These are phyloP conservation scores for Zygosaccharomyces pseudorouxii DNA, from an alignment of 805 yeast species.

Conservation along the genomic window DNA sequence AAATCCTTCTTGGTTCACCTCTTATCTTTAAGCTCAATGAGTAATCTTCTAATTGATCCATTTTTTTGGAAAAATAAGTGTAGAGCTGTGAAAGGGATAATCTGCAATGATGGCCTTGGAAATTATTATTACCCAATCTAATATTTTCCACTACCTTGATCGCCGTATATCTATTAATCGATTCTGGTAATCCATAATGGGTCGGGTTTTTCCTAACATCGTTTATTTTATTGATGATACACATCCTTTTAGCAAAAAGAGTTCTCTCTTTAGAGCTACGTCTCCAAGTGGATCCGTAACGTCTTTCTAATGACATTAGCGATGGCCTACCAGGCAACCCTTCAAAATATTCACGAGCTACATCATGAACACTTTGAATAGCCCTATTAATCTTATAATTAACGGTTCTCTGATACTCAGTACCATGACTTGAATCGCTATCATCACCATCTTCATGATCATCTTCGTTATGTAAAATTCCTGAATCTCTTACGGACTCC, in stretches of 20 bases:
- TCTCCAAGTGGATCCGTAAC: conserved; percentile 32
- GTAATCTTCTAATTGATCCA: conserved; percentile 25
- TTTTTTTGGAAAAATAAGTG: conserved; percentile 26
- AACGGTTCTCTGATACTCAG: neutral
- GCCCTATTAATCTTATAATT: conserved; percentile 26
- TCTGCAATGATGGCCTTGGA: conserved; percentile 17
- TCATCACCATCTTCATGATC: conserved; percentile 5
- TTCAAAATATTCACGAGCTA: conserved; percentile 31
- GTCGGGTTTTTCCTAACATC: conserved; percentile 21
- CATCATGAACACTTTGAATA: conserved; percentile 24
- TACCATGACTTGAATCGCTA: neutral
- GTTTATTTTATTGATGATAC: conserved; percentile 25
- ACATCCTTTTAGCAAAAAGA: conserved; percentile 29
- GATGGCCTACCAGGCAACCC: conserved; percentile 31
- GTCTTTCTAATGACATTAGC: conserved; percentile 24
- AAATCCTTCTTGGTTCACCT: conserved; percentile 20
- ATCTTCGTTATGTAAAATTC: neutral
- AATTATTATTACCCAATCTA: conserved; percentile 30
- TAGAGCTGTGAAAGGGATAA: conserved; percentile 27
- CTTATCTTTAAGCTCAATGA: conserved; percentile 16
- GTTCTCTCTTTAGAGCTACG: conserved; percentile 27
- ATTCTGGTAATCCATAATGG: conserved; percentile 19
- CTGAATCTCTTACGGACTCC: neutral
- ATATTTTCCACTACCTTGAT: conserved; percentile 28
- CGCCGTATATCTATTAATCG: conserved; percentile 20